Conservation (phyloP, 768 basidiomycete genomes). For the Pulveroboletus sp. region DNA sequence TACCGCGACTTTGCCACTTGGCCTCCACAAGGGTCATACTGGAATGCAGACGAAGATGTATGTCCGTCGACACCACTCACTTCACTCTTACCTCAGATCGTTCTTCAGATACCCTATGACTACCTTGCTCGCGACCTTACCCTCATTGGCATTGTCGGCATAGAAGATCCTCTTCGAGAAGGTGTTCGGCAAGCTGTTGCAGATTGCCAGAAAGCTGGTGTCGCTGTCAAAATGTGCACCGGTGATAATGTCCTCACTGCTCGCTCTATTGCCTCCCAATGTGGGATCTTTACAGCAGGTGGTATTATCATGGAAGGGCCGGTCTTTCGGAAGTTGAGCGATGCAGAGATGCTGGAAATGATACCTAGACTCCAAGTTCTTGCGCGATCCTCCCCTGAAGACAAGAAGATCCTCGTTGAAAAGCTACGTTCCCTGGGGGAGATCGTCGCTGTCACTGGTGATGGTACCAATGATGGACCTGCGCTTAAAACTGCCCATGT, state of each 20-base stretch:
- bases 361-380: constrained; percentile 93
- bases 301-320: constrained; percentile 99
- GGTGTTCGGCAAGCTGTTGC: constrained; percentile 88
- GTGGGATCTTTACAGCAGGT: constrained; percentile 89
- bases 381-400: constrained; percentile 94
- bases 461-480: constrained; percentile 97
- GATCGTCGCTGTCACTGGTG: constrained; percentile 93
- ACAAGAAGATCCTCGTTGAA: constrained; percentile 91
- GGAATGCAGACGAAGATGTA: constrained; percentile 51
- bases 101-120: constrained; percentile 58
- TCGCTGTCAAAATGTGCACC: constrained; percentile 96
- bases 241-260: constrained; percentile 95
- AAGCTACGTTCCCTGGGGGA: constrained; percentile 83
- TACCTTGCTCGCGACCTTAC: constrained; percentile 69
- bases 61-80: constrained; percentile 10
- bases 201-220: constrained; percentile 84
- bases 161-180: constrained; percentile 91
- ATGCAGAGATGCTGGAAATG: constrained; percentile 69
- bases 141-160: constrained; percentile 86
- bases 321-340: constrained; percentile 74
- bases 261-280: constrained; percentile 94
- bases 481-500: constrained; percentile 94
- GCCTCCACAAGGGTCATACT: constrained; percentile 59
- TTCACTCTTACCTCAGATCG: constrained; percentile 10
- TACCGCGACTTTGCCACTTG: constrained; percentile 83